Percentiles rank a stretch among this genome's conserved stretches.
phyloP scores from a whole-genome alignment of 371 early-diverging fungal genomes.

The Coemansia sp. region DNA sequence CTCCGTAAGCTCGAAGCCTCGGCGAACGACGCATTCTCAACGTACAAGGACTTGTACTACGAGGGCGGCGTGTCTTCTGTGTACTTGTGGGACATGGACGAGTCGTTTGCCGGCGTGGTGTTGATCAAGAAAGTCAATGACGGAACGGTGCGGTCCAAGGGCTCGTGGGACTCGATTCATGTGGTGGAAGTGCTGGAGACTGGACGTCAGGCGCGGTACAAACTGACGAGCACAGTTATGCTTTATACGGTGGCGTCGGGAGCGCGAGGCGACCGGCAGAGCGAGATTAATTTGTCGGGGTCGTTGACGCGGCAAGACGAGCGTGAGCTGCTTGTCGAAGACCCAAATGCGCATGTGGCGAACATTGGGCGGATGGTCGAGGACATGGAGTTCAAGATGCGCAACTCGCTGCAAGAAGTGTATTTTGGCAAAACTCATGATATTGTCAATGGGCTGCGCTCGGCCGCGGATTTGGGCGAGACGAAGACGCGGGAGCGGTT shows the following conservation, averaged over 20 bases:
- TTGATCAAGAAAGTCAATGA: slow-evolving; percentile 90
- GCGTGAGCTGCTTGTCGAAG: slow-evolving; percentile 76
- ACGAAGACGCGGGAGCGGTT: slow-evolving; percentile 63
- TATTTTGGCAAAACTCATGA: slow-evolving; percentile 98
- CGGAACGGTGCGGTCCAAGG: slow-evolving; percentile 63
- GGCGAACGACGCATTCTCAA: slow-evolving; percentile 95
- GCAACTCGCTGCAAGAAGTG: slow-evolving; percentile 89
- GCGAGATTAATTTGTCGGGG: slow-evolving; percentile 85
- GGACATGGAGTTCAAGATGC: slow-evolving; percentile 95
- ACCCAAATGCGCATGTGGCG: slow-evolving; percentile 75
- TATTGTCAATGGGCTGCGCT: slow-evolving; percentile 89
- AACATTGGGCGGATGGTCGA: slow-evolving; percentile 97
- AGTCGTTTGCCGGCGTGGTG: slow-evolving; percentile 92
- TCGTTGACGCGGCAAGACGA: slow-evolving; percentile 91
- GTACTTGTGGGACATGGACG: slow-evolving; percentile 90
- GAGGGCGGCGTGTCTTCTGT: slow-evolving; percentile 96
- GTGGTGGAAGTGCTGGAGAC: slow-evolving; percentile 87
- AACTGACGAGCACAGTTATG: slow-evolving; percentile 93
- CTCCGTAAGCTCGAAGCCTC: slow-evolving; percentile 86
- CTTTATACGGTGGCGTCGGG: slow-evolving; percentile 76
- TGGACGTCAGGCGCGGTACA: slow-evolving; percentile 83
- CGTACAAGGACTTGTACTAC: slow-evolving; percentile 94
- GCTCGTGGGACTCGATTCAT: slow-evolving; percentile 99
- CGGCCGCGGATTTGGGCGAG: slow-evolving; percentile 69
- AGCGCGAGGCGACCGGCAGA: slow-evolving; percentile 57